Base-by-base conservation (phyloP, 345 rosid genomes). In the Eucalyptus fibrosa region DNA sequence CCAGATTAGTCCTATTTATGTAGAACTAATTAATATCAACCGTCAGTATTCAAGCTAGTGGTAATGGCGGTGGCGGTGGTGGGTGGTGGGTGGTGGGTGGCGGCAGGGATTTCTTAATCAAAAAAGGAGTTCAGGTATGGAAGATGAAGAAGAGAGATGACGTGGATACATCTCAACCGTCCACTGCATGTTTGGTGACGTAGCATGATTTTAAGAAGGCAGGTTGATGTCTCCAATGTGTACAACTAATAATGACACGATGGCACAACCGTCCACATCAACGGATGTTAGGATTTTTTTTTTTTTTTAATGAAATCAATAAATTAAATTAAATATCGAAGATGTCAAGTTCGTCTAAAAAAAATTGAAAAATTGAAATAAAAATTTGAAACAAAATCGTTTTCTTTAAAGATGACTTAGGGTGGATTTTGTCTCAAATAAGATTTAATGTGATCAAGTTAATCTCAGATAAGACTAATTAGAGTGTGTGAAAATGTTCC, bases 291-390 rank as follows among this genome's bases (percentile, higher is more conserved):
- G 32, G 4, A 14, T 62, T 14, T 60, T 50, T 50, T 30, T 62
- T 14, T 60, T 50, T 50, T 50, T 30, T 14, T 15, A 15, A 65
- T 16, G 19, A 7, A 65, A 65, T 15, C 32, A n/a, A 3, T 15
- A 30, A 62, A n/a, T 62, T 30, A 13, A 7, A 14, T 62, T 15
- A n/a, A 62, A 62, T 14, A 14, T 62, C 9, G 18, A 15, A 15
- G 9, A 30, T 14, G 72, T 30, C 72, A 26, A 30, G 5, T 62
- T 62, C 0, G 8, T 30, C 18, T 30, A 30, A 7, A 15, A 12
- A 56, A 24, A 24, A 2, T 24, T 23, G 6, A 24, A 62, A 62
- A 28, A 1, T 62, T 30, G 0, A 62, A 30, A 14, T 13, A 7
- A 7, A 30, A 14, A 11, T 12, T 62, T 62, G 32, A 30, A 62